Base-by-base conservation (phyloP, 208 protist genomes). In the Trypanosoma rangeli region DNA sequence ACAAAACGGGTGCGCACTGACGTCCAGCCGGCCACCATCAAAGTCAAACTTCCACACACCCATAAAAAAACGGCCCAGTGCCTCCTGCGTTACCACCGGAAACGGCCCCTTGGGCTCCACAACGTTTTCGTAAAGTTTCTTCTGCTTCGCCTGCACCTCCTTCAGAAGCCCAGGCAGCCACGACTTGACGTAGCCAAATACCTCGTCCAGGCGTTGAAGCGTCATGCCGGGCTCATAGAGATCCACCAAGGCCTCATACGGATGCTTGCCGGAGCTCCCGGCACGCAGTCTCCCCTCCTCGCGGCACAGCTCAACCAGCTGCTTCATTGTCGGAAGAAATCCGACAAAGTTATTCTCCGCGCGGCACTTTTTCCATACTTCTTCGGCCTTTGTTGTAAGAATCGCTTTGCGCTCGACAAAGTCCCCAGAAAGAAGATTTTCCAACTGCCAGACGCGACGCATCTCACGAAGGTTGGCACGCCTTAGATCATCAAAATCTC, bases 1-100 rank as follows among this genome's bases (percentile, higher is more conserved):
- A 15, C 87, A 93, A 78, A 97, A 98, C 3, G 94, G 92, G 65
- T 98, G 94, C 9, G 81, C n/a, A 31, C 87, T 93, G 42, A 90
- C 68, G 66, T 98, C 94, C 48, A 95, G 77, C 18, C 94, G 84
- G 39, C 92, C 92, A 24, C 53, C 78, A 0, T 94, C 85, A 74
- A 94, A 89, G 73, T 94, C 84, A 70, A 92, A 96, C 28, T 89
- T 67, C 86, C 80, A 90, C 52, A 85, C 58, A 12, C 67, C 54
- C 80, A 94, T 87, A 10, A 89, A 74, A 31, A 81, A 78, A 39
- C 74, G 66, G 58, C 80, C 57, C 2, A 96, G 76, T 9, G 60
- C 80, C 62, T 87, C 65, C 69, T 95, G 93, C 68, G 83, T 83
- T 10, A 73, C 70, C 13, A 70, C 20, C 20, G 77, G 75, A 37